Evolutionary conservation across 306 rosid species (phyloP).

Genomic region (Alnus glutinosa): DNA sequence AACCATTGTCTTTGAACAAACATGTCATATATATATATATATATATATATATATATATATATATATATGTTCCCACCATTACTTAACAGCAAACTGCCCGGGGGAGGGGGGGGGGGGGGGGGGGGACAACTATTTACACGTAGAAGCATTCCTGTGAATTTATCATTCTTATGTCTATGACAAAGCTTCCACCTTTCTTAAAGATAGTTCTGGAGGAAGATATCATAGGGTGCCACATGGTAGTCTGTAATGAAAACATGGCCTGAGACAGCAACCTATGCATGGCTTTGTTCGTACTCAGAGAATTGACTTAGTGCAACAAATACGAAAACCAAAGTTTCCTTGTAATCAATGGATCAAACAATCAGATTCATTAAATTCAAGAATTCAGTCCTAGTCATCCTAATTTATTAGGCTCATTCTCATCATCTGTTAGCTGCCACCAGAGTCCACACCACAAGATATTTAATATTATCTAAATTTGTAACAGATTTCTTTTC

Average conservation of each 20-base stretch:
- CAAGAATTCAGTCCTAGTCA: neutral
- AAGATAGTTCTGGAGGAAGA: neutral
- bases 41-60: too few species aligned
- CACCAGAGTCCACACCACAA: neutral
- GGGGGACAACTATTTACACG: too few species aligned
- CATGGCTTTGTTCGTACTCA: neutral
- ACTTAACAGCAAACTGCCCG: neutral
- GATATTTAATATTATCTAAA: neutral
- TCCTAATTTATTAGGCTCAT: neutral
- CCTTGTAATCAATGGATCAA: neutral
- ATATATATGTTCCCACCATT: too few species aligned
- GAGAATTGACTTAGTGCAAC: neutral
- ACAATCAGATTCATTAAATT: neutral
- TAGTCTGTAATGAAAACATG: neutral
- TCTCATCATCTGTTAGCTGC: neutral
- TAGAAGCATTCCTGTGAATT: too few species aligned
- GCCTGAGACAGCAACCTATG: neutral
- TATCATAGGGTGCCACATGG: neutral
- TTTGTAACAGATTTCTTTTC: neutral
- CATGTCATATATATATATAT: neutral
- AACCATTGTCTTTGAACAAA: neutral
- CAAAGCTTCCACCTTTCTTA: neutral
- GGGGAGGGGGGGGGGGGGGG: too few species aligned
- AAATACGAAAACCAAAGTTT: neutral
- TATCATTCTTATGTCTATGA: neutral